These are phyloP conservation scores for Cronartium ribicola DNA, from an alignment of 1,284 basidiomycete genomes.

Conservation along the genomic window DNA sequence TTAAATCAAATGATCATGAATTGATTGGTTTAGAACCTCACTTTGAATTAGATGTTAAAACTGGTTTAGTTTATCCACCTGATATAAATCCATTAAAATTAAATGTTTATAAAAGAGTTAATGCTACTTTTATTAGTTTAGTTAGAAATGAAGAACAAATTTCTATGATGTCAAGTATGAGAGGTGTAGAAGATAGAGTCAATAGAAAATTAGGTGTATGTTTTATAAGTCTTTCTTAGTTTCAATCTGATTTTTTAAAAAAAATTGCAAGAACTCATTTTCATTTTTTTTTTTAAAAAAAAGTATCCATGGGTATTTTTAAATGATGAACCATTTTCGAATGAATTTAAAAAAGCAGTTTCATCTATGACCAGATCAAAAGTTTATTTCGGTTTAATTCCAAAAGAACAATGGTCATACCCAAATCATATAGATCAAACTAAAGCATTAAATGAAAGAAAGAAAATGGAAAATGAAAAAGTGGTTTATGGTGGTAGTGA, in stretches of 20 bases:
- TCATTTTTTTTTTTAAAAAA: not conserved
- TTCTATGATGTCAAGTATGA: slow-evolving; percentile 18
- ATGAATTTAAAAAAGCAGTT: slow-evolving; percentile 49
- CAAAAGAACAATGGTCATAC: slow-evolving; percentile 49
- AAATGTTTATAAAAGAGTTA: not conserved
- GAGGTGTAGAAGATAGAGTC: slow-evolving; percentile 16
- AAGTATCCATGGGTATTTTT: slow-evolving; percentile 27
- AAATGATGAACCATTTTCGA: slow-evolving; percentile 47
- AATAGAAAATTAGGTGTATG: slow-evolving; percentile 19
- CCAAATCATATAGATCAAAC: slow-evolving; percentile 48
- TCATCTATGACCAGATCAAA: slow-evolving; percentile 48
- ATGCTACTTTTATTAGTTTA: slow-evolving; percentile 9
- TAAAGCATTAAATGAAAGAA: slow-evolving; percentile 46
- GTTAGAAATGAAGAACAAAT: slow-evolving; percentile 19
- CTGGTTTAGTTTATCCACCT: slow-evolving; percentile 15
- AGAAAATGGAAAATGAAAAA: slow-evolving; percentile 42
- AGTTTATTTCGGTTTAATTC: slow-evolving; percentile 48
- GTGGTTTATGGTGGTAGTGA: slow-evolving; percentile 50
- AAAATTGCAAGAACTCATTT: not conserved
- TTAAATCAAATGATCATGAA: no score
- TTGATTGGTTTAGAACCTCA: not conserved
- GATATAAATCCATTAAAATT: slow-evolving; percentile 6
- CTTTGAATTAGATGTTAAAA: not conserved
- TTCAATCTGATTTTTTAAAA: not conserved
- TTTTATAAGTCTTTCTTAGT: not conserved